phyloP scores from a whole-genome alignment of 768 basidiomycete genomes.

The Candolleomyces eurysporus region DNA sequence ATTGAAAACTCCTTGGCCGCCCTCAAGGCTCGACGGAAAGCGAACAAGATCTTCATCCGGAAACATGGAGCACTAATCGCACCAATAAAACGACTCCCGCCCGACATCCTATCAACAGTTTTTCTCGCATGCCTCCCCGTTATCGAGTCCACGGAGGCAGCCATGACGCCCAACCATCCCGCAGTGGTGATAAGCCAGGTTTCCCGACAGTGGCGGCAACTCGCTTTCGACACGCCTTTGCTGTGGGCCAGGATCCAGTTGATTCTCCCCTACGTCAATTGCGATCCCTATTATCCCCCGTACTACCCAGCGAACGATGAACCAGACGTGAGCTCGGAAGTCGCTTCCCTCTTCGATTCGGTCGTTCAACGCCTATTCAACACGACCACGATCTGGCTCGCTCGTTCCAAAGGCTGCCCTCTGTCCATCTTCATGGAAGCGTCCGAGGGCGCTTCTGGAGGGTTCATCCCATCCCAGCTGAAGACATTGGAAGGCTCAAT shows the following conservation, averaged over 20 bases:
- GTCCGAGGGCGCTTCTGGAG: too few species aligned
- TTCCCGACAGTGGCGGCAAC: background rate
- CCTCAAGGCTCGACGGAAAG: background rate
- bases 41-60: background rate
- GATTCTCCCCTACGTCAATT: background rate
- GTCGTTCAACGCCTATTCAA: too few species aligned
- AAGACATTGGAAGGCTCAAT: too few species aligned
- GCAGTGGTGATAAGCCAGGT: background rate
- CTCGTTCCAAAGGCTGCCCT: too few species aligned
- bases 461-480: too few species aligned
- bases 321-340: too few species aligned
- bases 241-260: background rate
- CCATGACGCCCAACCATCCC: background rate
- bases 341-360: too few species aligned
- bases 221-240: background rate
- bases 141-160: background rate
- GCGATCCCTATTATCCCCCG: too few species aligned
- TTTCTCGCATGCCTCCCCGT: background rate
- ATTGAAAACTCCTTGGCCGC: background rate
- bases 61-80: background rate
- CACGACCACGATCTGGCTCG: too few species aligned
- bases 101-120: background rate
- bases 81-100: background rate
- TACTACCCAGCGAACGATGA: too few species aligned
- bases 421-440: too few species aligned